Evolutionary conservation across 352 stramenopile species (phyloP).

Genomic region (Pythium apleroticum): DNA sequence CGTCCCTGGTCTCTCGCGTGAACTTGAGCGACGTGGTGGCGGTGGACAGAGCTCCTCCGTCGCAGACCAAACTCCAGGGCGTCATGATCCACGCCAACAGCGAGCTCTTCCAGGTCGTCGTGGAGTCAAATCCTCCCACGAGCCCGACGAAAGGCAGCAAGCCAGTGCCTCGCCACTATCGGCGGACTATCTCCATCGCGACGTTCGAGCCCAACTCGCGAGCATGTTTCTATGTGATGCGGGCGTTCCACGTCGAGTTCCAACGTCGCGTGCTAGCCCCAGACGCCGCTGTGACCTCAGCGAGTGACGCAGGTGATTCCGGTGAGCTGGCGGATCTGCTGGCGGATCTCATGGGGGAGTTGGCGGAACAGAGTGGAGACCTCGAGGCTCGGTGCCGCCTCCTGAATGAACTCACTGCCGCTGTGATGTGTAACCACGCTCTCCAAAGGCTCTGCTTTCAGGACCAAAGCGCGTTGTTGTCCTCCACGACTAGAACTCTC

Average conservation of each 20-base stretch:
- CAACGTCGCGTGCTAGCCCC: constrained; percentile 26
- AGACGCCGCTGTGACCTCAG: background rate
- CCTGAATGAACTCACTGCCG: constrained; percentile 48
- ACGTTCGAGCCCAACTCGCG: constrained; percentile 66
- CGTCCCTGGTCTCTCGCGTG: background rate
- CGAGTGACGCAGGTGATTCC: constrained; percentile 25
- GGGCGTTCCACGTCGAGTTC: constrained; percentile 39
- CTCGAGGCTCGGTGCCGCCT: constrained; percentile 29
- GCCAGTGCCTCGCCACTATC: constrained; percentile 2
- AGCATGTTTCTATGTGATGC: constrained; percentile 52
- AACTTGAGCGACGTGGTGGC: constrained; percentile 21
- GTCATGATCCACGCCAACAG: constrained; percentile 48
- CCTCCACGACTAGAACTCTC: constrained; percentile 9
- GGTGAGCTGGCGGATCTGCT: constrained; percentile 42
- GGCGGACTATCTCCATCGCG: constrained; percentile 34
- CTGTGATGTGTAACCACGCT: constrained; percentile 29
- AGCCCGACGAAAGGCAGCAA: background rate
- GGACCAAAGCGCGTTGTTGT: constrained; percentile 32
- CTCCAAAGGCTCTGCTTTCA: constrained; percentile 56
- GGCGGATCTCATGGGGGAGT: constrained; percentile 28
- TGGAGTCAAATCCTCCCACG: background rate
- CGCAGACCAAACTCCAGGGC: constrained; percentile 35
- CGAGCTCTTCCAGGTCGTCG: constrained; percentile 51
- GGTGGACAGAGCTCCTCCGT: constrained; percentile 43
- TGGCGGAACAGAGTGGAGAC: constrained; percentile 10